Conservation (phyloP, 1,284 basidiomycete genomes). For the Blastosporella zonata region DNA sequence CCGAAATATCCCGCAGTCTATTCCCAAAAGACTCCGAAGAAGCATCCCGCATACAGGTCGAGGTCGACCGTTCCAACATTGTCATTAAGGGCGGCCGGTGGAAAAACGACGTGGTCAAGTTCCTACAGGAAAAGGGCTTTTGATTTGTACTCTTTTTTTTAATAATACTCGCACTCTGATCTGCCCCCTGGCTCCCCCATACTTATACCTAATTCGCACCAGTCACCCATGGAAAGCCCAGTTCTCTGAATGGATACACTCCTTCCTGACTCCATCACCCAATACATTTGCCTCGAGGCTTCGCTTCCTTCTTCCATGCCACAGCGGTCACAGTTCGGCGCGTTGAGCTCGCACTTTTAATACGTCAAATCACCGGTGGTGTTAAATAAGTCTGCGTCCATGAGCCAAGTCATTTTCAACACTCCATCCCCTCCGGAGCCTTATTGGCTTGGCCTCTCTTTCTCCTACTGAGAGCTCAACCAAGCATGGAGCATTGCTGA, state of each 20-base stretch:
- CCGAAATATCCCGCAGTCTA: slow-evolving; percentile 46
- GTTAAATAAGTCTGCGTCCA: background rate
- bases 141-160: slow-evolving; percentile 26
- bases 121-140: slow-evolving; percentile 60
- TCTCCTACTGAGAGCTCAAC: background rate
- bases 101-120: slow-evolving; percentile 55
- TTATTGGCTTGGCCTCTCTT: background rate
- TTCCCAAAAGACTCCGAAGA: slow-evolving; percentile 45
- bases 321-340: background rate
- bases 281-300: slow-evolving; percentile 7
- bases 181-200: slow-evolving; percentile 10
- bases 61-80: slow-evolving; percentile 45
- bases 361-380: background rate
- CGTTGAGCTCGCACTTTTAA: slow-evolving; percentile 3
- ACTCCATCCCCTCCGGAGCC: background rate
- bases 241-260: slow-evolving; percentile 1
- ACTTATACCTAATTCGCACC: slow-evolving; percentile 12
- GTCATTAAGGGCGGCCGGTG: slow-evolving; percentile 55
- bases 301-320: background rate
- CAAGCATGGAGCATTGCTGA: background rate
- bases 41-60: slow-evolving; percentile 44
- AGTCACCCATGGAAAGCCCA: slow-evolving; percentile 5
- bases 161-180: slow-evolving; percentile 12
- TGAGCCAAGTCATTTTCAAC: background rate
- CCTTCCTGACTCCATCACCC: background rate